A percentile compares a stretch with the other conserved stretches of the same genome.
phyloP scores from a whole-genome alignment of 78 protist genomes.

The Dictyostelium citrinum region DNA sequence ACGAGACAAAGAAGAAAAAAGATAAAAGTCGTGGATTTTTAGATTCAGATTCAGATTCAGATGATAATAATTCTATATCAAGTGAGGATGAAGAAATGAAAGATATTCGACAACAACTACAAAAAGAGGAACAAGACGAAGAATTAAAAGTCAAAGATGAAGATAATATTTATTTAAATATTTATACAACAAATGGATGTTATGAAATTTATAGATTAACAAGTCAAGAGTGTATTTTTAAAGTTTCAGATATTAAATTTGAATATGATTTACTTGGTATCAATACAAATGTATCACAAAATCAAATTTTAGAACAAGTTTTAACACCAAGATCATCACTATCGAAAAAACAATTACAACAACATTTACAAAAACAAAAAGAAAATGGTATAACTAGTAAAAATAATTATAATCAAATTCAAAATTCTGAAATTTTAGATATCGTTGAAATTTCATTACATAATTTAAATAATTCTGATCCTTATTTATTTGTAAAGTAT shows the following conservation, averaged over 20 bases:
- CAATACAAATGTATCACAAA: not conserved
- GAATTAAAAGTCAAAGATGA: not conserved
- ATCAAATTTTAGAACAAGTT: not conserved
- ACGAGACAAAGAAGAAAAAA: not conserved
- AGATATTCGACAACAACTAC: not conserved
- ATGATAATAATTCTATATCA: not conserved
- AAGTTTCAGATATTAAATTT: not conserved
- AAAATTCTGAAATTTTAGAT: not conserved
- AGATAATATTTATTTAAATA: conserved; percentile 16
- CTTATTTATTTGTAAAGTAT: not conserved
- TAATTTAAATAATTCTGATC: not conserved
- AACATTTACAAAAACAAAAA: not conserved
- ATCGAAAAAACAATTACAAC: not conserved
- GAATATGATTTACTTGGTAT: conserved; percentile 30
- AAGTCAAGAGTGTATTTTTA: conserved; percentile 3
- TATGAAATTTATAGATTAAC: conserved; percentile 30
- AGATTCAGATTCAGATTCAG: not conserved
- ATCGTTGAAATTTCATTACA: conserved; percentile 37
- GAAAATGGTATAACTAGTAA: not conserved
- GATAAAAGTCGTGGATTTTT: not conserved
- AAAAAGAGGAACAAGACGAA: not conserved
- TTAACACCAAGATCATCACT: conserved; percentile 1
- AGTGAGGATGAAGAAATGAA: not conserved
- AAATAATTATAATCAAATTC: not conserved
- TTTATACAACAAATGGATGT: not conserved